A percentile compares a stretch with the other conserved stretches of the same genome.
Conservation (phyloP, 345 rosid species). For the Psidium friedrichsthalianum region DNA sequence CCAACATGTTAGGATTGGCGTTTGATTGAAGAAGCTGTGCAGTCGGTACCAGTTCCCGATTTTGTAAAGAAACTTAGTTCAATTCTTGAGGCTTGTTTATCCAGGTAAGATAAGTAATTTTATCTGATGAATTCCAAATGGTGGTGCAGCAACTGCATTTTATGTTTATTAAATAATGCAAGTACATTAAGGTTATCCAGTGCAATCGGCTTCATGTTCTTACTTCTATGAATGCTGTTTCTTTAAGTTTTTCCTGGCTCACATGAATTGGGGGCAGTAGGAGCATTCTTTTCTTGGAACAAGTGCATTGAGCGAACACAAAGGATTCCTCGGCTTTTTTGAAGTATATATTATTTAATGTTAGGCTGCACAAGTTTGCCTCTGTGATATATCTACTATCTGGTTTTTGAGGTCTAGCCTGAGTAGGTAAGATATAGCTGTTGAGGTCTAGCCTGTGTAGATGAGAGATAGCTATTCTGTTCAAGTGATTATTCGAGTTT, state of each 20-base stretch:
- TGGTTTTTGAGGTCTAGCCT: not conserved
- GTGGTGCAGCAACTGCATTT: not conserved
- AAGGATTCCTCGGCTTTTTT: not conserved
- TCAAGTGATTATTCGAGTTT: not conserved
- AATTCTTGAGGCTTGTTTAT: slow-evolving; percentile 41
- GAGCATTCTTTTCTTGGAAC: not conserved
- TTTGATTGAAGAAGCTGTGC: slow-evolving; percentile 50
- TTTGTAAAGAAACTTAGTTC: slow-evolving; percentile 68
- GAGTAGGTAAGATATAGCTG: not conserved
- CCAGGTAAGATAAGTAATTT: slow-evolving; percentile 36
- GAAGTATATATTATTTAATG: not conserved
- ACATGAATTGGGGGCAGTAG: not conserved
- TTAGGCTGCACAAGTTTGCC: not conserved
- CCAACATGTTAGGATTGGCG: slow-evolving; percentile 44
- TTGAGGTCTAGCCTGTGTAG: not conserved
- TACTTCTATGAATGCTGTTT: not conserved
- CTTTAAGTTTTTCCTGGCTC: not conserved
- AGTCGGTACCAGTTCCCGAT: slow-evolving; percentile 39
- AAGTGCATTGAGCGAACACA: not conserved
- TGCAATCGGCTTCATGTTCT: not conserved
- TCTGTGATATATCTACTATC: not conserved
- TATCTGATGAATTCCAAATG: not conserved
- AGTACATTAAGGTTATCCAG: not conserved
- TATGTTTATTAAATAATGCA: not conserved
- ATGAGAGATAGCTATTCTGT: not conserved